These are phyloP conservation scores for Blastomyces parvus DNA, from an alignment of 2,329 filamentous ascomycete genomes.

Conservation along the genomic window DNA sequence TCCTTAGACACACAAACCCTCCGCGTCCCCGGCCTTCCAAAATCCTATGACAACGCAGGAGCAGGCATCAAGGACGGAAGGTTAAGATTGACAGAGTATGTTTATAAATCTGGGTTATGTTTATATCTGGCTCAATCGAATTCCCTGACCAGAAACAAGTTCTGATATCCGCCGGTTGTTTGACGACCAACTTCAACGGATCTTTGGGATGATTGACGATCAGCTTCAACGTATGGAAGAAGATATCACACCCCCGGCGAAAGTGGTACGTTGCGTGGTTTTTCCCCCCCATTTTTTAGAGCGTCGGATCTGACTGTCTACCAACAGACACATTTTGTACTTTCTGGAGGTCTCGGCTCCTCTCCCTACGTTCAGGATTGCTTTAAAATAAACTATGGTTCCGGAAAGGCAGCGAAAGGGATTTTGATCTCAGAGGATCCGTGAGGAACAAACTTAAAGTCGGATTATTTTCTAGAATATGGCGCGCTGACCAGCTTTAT, in stretches of 20 bases:
- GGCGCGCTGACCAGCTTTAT: neutral
- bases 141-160: neutral
- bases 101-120: neutral
- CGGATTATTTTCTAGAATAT: neutral
- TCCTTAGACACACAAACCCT: neutral
- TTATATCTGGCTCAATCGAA: neutral
- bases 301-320: neutral
- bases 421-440: constrained; percentile 5
- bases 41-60: neutral
- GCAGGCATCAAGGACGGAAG: constrained; percentile 1
- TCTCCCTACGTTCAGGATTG: constrained; percentile 33
- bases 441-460: neutral
- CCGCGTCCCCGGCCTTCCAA: neutral
- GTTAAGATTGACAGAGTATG: constrained; percentile 3
- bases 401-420: neutral
- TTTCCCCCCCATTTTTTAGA: neutral
- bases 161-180: constrained; percentile 3
- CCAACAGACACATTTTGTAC: constrained; percentile 28
- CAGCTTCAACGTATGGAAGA: neutral
- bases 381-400: constrained; percentile 19
- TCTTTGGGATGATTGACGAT: constrained; percentile 6
- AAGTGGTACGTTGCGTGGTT: constrained; percentile 4
- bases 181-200: neutral
- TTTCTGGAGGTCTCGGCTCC: constrained; percentile 37
- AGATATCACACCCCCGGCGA: neutral